Percentiles rank a stretch among this genome's conserved stretches.
These are phyloP conservation scores for Globisporangium emineosum DNA, from an alignment of 352 stramenopile species.

Conservation along the genomic window DNA sequence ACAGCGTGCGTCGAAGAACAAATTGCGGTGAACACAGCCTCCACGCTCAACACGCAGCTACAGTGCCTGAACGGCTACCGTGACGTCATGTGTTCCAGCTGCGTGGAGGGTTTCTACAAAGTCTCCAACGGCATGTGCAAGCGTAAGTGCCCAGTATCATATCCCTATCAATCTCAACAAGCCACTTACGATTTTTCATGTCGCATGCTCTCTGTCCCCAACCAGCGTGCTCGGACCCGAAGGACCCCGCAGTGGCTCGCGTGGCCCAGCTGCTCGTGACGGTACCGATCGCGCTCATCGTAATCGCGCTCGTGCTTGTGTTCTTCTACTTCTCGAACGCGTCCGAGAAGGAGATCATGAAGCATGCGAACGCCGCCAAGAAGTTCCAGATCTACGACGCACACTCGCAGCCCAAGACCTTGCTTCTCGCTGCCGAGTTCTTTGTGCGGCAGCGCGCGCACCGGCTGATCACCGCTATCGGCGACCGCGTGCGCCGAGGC, in stretches of 20 bases:
- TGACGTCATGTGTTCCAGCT: constrained; percentile 50
- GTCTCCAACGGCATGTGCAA: constrained; percentile 56
- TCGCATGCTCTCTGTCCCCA: background rate
- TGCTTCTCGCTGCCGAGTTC: constrained; percentile 20
- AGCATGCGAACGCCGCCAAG: constrained; percentile 45
- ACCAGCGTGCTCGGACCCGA: constrained; percentile 37
- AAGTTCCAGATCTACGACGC: constrained; percentile 48
- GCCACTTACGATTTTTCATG: background rate
- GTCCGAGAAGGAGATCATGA: constrained; percentile 46
- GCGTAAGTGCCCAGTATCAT: constrained; percentile 25
- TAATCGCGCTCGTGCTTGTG: constrained; percentile 33
- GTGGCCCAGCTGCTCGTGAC: constrained; percentile 38
- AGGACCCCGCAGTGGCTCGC: constrained; percentile 31
- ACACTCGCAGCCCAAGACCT: constrained; percentile 2
- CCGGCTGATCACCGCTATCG: constrained; percentile 12
- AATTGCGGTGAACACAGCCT: constrained; percentile 8
- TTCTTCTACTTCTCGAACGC: constrained; percentile 47
- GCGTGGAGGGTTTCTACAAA: constrained; percentile 48
- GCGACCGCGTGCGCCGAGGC: constrained; percentile 1
- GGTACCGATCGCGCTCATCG: constrained; percentile 33
- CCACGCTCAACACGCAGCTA: constrained; percentile 14
- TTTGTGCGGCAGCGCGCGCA: constrained; percentile 24
- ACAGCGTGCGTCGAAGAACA: constrained; percentile 24
- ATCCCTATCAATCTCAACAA: background rate
- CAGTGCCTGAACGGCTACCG: constrained; percentile 53